A percentile compares a stretch with the other conserved stretches of the same genome.
Evolutionary conservation across 2,329 filamentous ascomycete genomes (phyloP).

Genomic region (Xylariales sp.): DNA sequence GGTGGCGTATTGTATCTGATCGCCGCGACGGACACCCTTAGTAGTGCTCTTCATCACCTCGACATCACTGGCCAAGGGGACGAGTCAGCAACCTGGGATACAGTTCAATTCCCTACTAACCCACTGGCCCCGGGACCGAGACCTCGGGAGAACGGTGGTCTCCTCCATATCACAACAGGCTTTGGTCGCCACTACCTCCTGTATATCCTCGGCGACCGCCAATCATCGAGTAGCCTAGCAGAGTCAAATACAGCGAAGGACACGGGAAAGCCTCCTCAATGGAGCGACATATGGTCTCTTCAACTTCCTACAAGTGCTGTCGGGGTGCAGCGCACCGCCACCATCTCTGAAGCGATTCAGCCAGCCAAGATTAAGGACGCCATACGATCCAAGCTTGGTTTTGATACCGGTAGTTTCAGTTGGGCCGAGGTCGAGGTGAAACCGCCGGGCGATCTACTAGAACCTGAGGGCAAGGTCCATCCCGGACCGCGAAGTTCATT

Average conservation of each 20-base stretch:
- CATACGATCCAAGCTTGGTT: slow-evolving; percentile 36
- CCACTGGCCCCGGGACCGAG: slow-evolving; percentile 35
- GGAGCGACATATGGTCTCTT: slow-evolving; percentile 46
- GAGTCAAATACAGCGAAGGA: no score
- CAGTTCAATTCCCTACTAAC: slow-evolving; percentile 30
- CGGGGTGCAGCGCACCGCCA: slow-evolving; percentile 15
- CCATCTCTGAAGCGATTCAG: slow-evolving; percentile 31
- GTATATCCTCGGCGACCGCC: slow-evolving; percentile 40
- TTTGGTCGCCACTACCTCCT: slow-evolving; percentile 48
- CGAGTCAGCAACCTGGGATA: slow-evolving; percentile 33
- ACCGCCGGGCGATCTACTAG: slow-evolving; percentile 36
- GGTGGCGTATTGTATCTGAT: slow-evolving; percentile 43
- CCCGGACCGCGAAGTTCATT: slow-evolving; percentile 35
- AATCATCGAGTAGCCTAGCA: slow-evolving; percentile 4
- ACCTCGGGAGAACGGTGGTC: slow-evolving; percentile 35
- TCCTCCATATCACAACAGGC: slow-evolving; percentile 44
- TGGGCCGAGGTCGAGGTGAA: slow-evolving; percentile 48
- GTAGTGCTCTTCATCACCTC: slow-evolving; percentile 31
- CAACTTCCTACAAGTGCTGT: slow-evolving; percentile 38
- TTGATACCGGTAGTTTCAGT: slow-evolving; percentile 39
- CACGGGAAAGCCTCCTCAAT: slow-evolving; percentile 20
- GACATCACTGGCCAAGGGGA: slow-evolving; percentile 25
- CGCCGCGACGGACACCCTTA: slow-evolving; percentile 28
- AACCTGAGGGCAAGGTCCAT: slow-evolving; percentile 36
- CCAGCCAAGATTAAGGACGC: slow-evolving; percentile 46